Evolutionary conservation across 2,329 filamentous ascomycete species (phyloP).

Genomic region (Fusarium hainanense): DNA sequence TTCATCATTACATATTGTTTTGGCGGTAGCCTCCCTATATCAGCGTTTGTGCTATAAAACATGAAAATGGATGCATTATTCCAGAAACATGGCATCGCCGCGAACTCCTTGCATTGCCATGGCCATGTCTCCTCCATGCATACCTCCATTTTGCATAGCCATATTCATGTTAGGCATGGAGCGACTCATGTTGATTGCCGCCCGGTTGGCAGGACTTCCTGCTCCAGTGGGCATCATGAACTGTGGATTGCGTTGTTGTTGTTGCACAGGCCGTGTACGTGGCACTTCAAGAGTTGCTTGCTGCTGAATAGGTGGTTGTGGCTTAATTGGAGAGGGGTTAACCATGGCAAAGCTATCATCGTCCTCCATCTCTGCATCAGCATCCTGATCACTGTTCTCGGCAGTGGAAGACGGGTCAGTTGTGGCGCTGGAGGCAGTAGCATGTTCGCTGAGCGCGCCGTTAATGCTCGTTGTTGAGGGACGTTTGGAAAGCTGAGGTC

Average conservation of each 20-base stretch:
- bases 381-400: conserved; percentile 60
- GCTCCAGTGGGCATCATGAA: conserved; percentile 59
- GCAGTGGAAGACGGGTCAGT: conserved; percentile 56
- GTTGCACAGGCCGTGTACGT: conserved; percentile 53
- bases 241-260: conserved; percentile 48
- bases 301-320: conserved; percentile 53
- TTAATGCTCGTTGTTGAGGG: conserved; percentile 53
- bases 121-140: conserved; percentile 58
- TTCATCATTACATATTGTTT: conserved; percentile 48
- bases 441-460: conserved; percentile 50
- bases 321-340: conserved; percentile 54
- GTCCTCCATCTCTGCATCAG: conserved; percentile 67
- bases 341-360: conserved; percentile 66
- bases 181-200: conserved; percentile 55
- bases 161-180: conserved; percentile 61
- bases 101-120: conserved; percentile 60
- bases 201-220: conserved; percentile 51
- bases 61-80: conserved; percentile 48
- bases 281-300: conserved; percentile 58
- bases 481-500: conserved; percentile 43
- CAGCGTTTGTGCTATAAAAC: conserved; percentile 15
- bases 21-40: conserved; percentile 3
- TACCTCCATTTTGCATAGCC: conserved; percentile 53
- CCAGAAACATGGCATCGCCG: conserved; percentile 65
- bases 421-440: conserved; percentile 48